phyloP scores from a whole-genome alignment of 371 early-diverging fungal genomes.

The Encephalitozoon romaleae region DNA sequence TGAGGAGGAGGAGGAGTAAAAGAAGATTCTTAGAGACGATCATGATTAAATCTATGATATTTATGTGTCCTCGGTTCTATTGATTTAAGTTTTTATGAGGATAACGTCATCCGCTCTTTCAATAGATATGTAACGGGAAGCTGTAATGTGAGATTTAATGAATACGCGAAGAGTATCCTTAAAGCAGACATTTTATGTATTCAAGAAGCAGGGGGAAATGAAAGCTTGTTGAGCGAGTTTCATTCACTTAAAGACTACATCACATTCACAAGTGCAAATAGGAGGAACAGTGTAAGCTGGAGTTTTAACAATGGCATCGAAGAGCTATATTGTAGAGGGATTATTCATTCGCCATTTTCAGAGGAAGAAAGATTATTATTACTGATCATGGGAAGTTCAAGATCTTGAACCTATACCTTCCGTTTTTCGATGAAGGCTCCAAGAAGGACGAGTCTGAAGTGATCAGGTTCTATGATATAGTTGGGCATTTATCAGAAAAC shows the following conservation, averaged over 20 bases:
- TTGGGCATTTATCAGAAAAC: constrained; percentile 63
- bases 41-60: not conserved
- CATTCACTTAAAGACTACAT: constrained; percentile 64
- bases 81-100: not conserved
- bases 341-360: constrained; percentile 62
- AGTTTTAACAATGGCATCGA: constrained; percentile 56
- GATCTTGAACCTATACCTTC: constrained; percentile 71
- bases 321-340: constrained; percentile 41
- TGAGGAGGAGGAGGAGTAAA: constrained; percentile 3
- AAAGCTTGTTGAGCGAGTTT: constrained; percentile 7
- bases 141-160: constrained; percentile 17
- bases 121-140: constrained; percentile 19
- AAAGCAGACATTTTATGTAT: constrained; percentile 69
- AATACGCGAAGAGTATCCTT: constrained; percentile 62
- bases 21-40: not conserved
- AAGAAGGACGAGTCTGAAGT: constrained; percentile 65
- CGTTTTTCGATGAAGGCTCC: constrained; percentile 63
- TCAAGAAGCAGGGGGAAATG: constrained; percentile 69
- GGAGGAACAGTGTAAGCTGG: constrained; percentile 67
- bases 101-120: constrained; percentile 46
- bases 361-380: constrained; percentile 70
- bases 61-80: not conserved
- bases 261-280: constrained; percentile 67
- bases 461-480: constrained; percentile 42
- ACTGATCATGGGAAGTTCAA: constrained; percentile 70